Percentiles rank a stretch among this genome's conserved stretches.
Conservation (phyloP, 768 basidiomycete species). For the Mycena kentingensis region DNA sequence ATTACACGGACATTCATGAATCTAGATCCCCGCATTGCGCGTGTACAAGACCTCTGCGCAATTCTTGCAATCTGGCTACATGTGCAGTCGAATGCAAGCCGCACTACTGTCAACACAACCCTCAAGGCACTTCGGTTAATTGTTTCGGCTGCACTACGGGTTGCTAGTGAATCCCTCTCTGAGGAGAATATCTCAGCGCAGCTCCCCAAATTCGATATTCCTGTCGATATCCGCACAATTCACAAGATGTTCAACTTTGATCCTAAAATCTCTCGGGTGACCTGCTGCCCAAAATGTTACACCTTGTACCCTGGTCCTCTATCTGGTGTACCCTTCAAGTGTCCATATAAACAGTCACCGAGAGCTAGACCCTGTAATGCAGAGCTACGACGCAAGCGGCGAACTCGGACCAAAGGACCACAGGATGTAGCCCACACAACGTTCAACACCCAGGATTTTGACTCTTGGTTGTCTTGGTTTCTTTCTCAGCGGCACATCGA, state of each 20-base stretch:
- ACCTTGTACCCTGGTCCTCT: not conserved
- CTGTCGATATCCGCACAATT: slow-evolving; percentile 1
- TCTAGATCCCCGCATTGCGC: not conserved
- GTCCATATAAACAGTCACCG: slow-evolving; percentile 1
- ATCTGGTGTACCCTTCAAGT: not conserved
- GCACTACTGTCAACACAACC: slow-evolving; percentile 1
- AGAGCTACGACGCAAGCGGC: not conserved
- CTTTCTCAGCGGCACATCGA: not conserved
- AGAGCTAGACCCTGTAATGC: not conserved
- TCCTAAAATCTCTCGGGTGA: slow-evolving; percentile 3
- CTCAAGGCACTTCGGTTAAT: slow-evolving; percentile 3
- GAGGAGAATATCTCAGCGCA: slow-evolving; percentile 1
- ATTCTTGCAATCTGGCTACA: slow-evolving; percentile 4
- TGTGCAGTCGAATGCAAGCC: not conserved
- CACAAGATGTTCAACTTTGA: not conserved
- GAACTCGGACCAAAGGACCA: not conserved
- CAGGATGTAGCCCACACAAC: slow-evolving; percentile 1
- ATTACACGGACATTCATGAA: not conserved
- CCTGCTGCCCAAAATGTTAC: slow-evolving; percentile 6
- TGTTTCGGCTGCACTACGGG: not conserved
- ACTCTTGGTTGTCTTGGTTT: not conserved
- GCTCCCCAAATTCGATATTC: slow-evolving; percentile 2
- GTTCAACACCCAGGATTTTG: slow-evolving; percentile 12
- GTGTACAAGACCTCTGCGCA: slow-evolving; percentile 4
- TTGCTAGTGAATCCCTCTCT: not conserved